phyloP scores from a whole-genome alignment of 2,329 filamentous ascomycete species.

The Scolecobasidium constrictum region DNA sequence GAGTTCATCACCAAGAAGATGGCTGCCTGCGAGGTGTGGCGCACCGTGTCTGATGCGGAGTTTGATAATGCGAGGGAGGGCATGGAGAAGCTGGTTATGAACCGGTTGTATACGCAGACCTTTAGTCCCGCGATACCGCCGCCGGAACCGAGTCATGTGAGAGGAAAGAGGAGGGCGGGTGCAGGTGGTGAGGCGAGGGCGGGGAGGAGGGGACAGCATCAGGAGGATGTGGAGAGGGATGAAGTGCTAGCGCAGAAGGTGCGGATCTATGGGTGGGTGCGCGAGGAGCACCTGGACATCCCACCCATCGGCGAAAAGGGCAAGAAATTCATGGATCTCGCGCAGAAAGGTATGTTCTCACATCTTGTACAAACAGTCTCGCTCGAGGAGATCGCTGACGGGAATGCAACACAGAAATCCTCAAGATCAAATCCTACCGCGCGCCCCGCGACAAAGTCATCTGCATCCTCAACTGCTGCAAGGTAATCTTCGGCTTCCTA shows the following conservation, averaged over 20 bases:
- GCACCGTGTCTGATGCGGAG: conserved; percentile 87
- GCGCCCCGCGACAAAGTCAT: conserved; percentile 98
- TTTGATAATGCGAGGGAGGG: conserved; percentile 97
- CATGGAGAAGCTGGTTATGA: conserved; percentile 99
- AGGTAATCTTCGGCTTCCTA: conserved; percentile 92
- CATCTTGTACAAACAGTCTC: too few relatives aligned
- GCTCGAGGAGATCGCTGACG: too few relatives aligned
- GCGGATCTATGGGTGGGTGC: conserved; percentile 90
- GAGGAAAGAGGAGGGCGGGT: conserved; percentile 53
- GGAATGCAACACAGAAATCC: conserved; percentile 57
- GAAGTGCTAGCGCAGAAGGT: conserved; percentile 96
- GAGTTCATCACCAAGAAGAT: conserved; percentile 98
- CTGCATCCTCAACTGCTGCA: conserved; percentile 96
- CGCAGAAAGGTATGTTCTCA: conserved; percentile 60
- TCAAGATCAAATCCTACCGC: conserved; percentile 94
- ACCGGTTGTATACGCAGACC: conserved; percentile 86
- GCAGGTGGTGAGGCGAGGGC: conserved; percentile 46
- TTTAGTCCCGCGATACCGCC: conserved; percentile 89
- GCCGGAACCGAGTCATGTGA: conserved; percentile 61
- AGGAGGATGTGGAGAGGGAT: conserved; percentile 94
- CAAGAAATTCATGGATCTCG: conserved; percentile 74
- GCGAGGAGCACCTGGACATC: conserved; percentile 89
- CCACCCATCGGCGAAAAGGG: conserved; percentile 74
- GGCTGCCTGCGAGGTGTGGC: conserved; percentile 94
- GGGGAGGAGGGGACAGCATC: conserved; percentile 86